These are phyloP conservation scores for Metschnikowia corniflorae DNA, from an alignment of 805 yeast species.

Conservation along the genomic window DNA sequence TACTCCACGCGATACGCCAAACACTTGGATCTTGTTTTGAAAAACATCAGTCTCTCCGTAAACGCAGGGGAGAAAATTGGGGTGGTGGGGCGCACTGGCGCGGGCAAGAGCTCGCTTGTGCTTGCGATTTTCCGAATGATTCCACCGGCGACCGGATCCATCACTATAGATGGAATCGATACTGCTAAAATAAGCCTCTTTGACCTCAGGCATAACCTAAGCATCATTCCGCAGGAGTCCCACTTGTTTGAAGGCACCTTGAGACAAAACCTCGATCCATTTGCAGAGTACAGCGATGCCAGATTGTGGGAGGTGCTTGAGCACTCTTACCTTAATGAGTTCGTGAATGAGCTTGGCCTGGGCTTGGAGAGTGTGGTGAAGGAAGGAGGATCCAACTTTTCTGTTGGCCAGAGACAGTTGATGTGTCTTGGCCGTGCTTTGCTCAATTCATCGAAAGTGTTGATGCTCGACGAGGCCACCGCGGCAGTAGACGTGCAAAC, in stretches of 20 bases:
- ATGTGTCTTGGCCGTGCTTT: constrained; percentile 26
- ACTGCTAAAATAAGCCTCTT: constrained; percentile 16
- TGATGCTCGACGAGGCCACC: constrained; percentile 27
- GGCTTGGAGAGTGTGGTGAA: constrained; percentile 19
- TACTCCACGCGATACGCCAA: constrained; percentile 85
- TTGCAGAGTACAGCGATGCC: constrained; percentile 27
- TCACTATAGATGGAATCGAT: constrained; percentile 20
- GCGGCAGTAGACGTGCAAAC: constrained; percentile 26
- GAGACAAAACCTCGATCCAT: constrained; percentile 62
- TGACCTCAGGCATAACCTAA: constrained; percentile 22
- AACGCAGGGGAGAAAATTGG: constrained; percentile 83
- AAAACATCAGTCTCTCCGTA: constrained; percentile 59
- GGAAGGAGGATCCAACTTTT: constrained; percentile 27
- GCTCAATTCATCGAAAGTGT: constrained; percentile 15
- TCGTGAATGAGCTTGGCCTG: constrained; percentile 14
- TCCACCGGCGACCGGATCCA: constrained; percentile 19
- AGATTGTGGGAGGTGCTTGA: constrained; percentile 23
- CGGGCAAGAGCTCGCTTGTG: constrained; percentile 33
- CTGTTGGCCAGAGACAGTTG: constrained; percentile 25
- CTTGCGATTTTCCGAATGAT: constrained; percentile 25
- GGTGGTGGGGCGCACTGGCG: constrained; percentile 87
- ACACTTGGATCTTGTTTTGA: constrained; percentile 75
- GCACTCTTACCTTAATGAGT: constrained; percentile 20
- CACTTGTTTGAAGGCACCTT: constrained; percentile 25
- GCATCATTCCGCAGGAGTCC: constrained; percentile 28